Conservation (phyloP, 2,329 filamentous ascomycete genomes). For the Septoria petroselini region DNA sequence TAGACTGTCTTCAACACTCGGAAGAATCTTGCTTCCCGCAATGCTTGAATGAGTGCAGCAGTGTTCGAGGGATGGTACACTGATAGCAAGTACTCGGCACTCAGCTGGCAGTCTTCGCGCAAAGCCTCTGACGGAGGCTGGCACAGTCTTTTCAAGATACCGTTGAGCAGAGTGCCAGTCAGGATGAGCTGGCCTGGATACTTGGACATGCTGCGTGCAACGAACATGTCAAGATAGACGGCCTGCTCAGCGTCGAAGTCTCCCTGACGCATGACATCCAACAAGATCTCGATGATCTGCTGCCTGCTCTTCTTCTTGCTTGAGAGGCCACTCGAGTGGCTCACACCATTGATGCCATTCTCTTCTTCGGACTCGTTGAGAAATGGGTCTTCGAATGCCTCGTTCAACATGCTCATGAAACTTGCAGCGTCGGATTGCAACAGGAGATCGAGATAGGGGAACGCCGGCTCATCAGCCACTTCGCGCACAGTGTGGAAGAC, state of each 20-base stretch:
- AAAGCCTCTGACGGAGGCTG: constrained; percentile 76
- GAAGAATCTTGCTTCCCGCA: constrained; percentile 79
- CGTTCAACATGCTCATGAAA: constrained; percentile 92
- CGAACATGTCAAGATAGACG: constrained; percentile 97
- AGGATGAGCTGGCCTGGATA: constrained; percentile 94
- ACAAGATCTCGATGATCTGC: constrained; percentile 83
- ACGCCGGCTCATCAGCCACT: constrained; percentile 64
- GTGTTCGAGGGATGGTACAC: constrained; percentile 88
- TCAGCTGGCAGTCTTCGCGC: constrained; percentile 92
- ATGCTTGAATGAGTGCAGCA: constrained; percentile 68
- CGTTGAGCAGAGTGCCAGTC: constrained; percentile 78
- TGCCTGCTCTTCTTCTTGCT: constrained; percentile 67
- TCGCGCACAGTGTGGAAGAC: constrained; percentile 59
- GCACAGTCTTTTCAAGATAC: constrained; percentile 78
- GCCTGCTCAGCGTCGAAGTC: constrained; percentile 78
- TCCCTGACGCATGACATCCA: constrained; percentile 79
- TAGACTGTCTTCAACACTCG: constrained; percentile 89
- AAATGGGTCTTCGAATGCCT: constrained; percentile 93
- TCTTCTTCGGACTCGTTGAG: constrained; percentile 69
- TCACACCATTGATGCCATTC: constrained; percentile 27
- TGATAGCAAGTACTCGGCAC: constrained; percentile 89
- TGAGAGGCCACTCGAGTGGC: constrained; percentile 28
- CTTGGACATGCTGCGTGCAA: constrained; percentile 91
- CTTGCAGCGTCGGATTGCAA: constrained; percentile 86
- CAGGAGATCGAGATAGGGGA: constrained; percentile 79